Conservation (phyloP, 306 rosid species). For the Quercus dentata region DNA sequence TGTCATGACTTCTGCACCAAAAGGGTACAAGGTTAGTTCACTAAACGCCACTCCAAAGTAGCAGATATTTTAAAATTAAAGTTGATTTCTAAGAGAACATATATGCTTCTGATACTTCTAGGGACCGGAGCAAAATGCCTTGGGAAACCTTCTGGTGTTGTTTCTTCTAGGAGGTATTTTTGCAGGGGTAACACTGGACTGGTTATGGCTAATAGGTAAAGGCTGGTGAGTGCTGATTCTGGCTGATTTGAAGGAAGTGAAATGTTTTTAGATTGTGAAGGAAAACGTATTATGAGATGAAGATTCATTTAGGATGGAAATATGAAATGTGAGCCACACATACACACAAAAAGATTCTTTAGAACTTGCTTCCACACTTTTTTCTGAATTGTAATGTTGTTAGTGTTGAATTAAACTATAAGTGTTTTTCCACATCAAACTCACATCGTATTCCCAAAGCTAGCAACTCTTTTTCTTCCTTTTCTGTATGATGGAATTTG, state of each 20-base stretch:
- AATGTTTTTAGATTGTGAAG: not conserved
- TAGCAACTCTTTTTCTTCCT: not conserved
- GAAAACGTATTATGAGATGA: not conserved
- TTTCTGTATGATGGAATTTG: not conserved
- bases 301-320: not conserved
- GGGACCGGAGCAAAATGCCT: constrained; percentile 98
- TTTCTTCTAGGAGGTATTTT: constrained; percentile 72
- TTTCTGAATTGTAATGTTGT: not conserved
- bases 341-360: not conserved
- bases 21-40: constrained; percentile 72
- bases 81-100: not conserved
- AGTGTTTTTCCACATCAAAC: not conserved
- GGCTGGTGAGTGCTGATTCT: constrained; percentile 54
- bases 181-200: constrained; percentile 82
- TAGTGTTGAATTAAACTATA: not conserved
- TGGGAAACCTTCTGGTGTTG: constrained; percentile 81
- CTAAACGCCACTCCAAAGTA: not conserved
- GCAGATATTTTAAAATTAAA: not conserved
- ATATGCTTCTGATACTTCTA: constrained; percentile 15
- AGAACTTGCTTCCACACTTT: not conserved
- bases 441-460: not conserved
- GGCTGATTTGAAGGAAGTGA: not conserved
- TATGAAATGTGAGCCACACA: not conserved
- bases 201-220: constrained; percentile 96
- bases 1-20: constrained; percentile 82